Conservation (phyloP, 139 green algal species). For the Raphidocelis subcapitata region DNA sequence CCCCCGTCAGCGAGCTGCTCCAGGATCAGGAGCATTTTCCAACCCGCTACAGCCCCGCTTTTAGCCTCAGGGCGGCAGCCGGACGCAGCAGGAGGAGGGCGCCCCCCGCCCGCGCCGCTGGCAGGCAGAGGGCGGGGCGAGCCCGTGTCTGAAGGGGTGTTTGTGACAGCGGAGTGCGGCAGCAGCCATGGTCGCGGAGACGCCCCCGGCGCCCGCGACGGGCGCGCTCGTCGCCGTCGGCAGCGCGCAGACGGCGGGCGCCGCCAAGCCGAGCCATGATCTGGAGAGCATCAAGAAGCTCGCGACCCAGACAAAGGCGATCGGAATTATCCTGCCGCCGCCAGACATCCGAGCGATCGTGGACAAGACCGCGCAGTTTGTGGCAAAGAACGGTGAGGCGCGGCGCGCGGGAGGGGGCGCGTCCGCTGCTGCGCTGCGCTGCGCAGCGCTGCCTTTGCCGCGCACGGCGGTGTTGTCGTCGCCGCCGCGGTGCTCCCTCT, state of each 20-base stretch:
- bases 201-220: constrained; percentile 9
- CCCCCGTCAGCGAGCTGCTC: no score
- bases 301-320: constrained; percentile 86
- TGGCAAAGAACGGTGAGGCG: constrained; percentile 88
- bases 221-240: constrained; percentile 68
- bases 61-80: no score
- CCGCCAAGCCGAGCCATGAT: constrained; percentile 19
- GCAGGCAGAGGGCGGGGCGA: no score
- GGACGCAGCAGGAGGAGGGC: no score
- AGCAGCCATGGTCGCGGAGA: constrained; percentile 25
- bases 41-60: no score
- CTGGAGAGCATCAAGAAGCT: constrained; percentile 61
- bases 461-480: neutral
- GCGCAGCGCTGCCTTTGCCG: neutral
- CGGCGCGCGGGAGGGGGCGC: neutral
- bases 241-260: constrained; percentile 37
- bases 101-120: no score
- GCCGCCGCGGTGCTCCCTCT: neutral
- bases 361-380: constrained; percentile 99
- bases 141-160: no score
- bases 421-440: no score
- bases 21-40: no score
- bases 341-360: constrained; percentile 95
- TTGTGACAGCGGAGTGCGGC: neutral
- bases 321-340: constrained; percentile 93